A percentile compares a stretch with the other conserved stretches of the same genome.
Conservation (phyloP, 163 green algal genomes). For the Chlorella variabilis region DNA sequence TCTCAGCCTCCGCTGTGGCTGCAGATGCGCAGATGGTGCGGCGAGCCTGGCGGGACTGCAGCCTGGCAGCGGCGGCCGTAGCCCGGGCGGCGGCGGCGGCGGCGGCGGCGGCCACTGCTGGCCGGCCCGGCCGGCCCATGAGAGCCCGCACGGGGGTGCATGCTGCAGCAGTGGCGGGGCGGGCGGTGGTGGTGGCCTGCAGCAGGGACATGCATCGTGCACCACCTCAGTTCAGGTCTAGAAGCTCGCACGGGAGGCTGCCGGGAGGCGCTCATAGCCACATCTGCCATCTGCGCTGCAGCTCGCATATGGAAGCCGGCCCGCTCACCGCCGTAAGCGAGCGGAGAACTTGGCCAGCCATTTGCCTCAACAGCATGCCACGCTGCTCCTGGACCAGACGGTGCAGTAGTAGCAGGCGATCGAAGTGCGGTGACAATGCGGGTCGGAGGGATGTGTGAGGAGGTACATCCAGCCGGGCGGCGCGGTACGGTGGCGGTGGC, state of each 20-base stretch:
- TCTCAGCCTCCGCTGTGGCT: conserved; percentile 41
- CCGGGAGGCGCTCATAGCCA: no score
- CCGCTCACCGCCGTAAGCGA: not conserved
- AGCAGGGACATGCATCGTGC: not conserved
- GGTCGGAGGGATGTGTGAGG: no score
- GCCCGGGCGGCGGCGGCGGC: not conserved
- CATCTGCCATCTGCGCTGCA: not conserved
- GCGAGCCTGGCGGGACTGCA: not conserved
- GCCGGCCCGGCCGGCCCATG: not conserved
- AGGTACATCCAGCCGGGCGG: no score
- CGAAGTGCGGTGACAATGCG: no score
- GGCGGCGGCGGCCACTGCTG: not conserved
- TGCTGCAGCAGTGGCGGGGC: not conserved
- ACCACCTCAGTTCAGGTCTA: not conserved
- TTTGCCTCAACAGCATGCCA: conserved; percentile 13
- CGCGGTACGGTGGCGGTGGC: no score
- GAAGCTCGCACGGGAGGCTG: not conserved
- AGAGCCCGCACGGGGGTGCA: not conserved
- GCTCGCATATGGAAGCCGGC: not conserved
- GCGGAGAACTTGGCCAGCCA: not conserved
- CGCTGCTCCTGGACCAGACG: no score
- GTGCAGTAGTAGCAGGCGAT: no score
- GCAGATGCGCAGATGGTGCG: conserved; percentile 28
- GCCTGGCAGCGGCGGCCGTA: not conserved
- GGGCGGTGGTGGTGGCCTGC: not conserved